These are phyloP conservation scores for Exophiala calicioides DNA, from an alignment of 2,329 filamentous ascomycete genomes.

Conservation along the genomic window DNA sequence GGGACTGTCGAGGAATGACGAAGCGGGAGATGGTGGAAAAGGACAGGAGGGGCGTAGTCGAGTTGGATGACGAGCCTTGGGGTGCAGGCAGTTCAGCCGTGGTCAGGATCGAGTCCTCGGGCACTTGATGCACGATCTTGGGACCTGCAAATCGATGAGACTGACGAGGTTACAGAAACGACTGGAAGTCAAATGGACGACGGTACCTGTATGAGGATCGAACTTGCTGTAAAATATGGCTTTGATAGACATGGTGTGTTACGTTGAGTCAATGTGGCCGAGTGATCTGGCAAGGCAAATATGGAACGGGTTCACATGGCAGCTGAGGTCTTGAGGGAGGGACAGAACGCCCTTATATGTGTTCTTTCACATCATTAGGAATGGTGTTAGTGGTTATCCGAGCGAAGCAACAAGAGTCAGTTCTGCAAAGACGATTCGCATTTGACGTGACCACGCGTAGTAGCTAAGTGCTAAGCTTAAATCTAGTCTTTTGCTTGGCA, in stretches of 20 bases:
- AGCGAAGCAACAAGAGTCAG: too few relatives aligned
- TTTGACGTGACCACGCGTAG: too few relatives aligned
- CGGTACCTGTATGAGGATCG: constrained; percentile 58
- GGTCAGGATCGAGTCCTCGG: constrained; percentile 58
- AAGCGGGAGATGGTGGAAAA: constrained; percentile 87
- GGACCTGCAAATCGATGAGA: constrained; percentile 48
- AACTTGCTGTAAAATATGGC: constrained; percentile 69
- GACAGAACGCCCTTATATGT: too few relatives aligned
- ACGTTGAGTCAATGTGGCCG: too few relatives aligned
- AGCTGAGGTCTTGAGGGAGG: too few relatives aligned
- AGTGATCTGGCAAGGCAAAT: too few relatives aligned
- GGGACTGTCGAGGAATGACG: constrained; percentile 90
- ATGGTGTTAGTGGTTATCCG: too few relatives aligned
- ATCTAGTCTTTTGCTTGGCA: too few relatives aligned
- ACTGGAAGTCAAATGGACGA: constrained; percentile 4
- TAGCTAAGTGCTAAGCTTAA: too few relatives aligned
- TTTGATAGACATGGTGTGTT: constrained; percentile 59
- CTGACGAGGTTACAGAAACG: not conserved
- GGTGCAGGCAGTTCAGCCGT: constrained; percentile 44
- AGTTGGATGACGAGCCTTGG: constrained; percentile 22
- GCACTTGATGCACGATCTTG: constrained; percentile 65
- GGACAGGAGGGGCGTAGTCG: constrained; percentile 67
- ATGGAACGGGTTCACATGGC: too few relatives aligned
- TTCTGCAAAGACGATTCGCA: too few relatives aligned
- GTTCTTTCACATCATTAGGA: too few relatives aligned